phyloP scores from a whole-genome alignment of 208 protist species.

The Acanthamoeba healyi region DNA sequence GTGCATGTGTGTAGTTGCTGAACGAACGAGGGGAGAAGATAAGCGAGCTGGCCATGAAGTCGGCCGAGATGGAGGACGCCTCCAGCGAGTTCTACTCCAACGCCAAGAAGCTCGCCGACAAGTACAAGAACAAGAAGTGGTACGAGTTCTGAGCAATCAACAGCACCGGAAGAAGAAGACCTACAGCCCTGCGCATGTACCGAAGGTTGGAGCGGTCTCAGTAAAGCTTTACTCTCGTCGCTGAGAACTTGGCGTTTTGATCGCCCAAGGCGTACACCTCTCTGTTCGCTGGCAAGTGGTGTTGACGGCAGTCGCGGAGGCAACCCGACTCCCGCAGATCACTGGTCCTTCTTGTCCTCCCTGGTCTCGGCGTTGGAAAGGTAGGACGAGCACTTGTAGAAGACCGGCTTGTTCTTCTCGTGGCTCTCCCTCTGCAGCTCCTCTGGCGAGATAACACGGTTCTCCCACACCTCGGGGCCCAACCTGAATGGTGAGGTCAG shows the following conservation, averaged over 20 bases:
- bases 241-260: too few relatives aligned
- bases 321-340: background rate
- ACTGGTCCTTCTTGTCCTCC: constrained; percentile 55
- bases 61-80: constrained; percentile 36
- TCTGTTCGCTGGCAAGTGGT: too few relatives aligned
- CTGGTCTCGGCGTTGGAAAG: background rate
- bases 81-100: constrained; percentile 47
- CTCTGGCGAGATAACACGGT: constrained; percentile 20
- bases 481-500: background rate
- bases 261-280: too few relatives aligned
- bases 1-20: background rate
- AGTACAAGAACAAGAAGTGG: constrained; percentile 69
- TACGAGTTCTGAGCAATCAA: constrained; percentile 65
- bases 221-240: too few relatives aligned
- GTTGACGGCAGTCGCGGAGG: too few relatives aligned
- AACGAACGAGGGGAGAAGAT: constrained; percentile 56
- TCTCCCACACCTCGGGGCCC: background rate
- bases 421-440: background rate
- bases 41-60: constrained; percentile 35
- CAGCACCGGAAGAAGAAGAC: background rate
- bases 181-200: too few relatives aligned
- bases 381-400: constrained; percentile 59
- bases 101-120: constrained; percentile 47
- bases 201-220: too few relatives aligned
- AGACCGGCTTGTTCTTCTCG: background rate